These are phyloP conservation scores for Isabelozyma pseudorhagii DNA, from an alignment of 805 yeast species.

Conservation along the genomic window DNA sequence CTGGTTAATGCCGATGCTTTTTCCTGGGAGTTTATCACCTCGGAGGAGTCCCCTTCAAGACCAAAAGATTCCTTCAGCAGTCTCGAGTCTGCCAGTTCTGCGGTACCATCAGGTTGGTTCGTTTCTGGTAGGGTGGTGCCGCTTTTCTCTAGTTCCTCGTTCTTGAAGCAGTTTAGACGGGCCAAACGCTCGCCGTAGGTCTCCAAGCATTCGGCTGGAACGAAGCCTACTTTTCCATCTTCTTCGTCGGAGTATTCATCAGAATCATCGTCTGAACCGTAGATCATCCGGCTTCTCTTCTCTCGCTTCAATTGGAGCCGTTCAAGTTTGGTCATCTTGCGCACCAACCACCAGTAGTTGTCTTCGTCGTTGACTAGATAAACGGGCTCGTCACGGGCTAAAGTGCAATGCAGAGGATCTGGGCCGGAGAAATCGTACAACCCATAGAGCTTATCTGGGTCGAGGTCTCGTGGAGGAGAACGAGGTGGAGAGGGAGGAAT, in stretches of 20 bases:
- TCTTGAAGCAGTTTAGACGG: conserved; percentile 85
- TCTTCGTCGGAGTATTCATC: conserved; percentile 25
- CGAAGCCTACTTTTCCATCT: conserved; percentile 83
- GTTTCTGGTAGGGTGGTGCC: neutral
- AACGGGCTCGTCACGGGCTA: conserved; percentile 79
- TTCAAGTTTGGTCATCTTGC: conserved; percentile 36
- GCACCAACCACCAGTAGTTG: conserved; percentile 94
- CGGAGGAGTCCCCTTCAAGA: neutral
- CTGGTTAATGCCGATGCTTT: neutral
- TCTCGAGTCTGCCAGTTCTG: neutral
- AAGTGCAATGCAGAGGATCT: conserved; percentile 85
- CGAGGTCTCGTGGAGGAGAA: conserved; percentile 77
- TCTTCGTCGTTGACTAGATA: conserved; percentile 82
- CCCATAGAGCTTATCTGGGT: conserved; percentile 82
- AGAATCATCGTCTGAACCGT: conserved; percentile 10
- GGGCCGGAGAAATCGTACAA: conserved; percentile 86
- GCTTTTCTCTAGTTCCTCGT: conserved; percentile 61
- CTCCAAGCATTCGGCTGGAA: conserved; percentile 94
- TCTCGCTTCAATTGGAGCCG: conserved; percentile 18
- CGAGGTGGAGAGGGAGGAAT: conserved; percentile 64
- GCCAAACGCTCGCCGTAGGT: conserved; percentile 90
- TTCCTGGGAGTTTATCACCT: neutral
- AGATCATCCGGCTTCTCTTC: neutral
- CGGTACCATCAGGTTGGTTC: neutral
- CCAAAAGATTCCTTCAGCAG: neutral